These are phyloP conservation scores for Rubia occidens DNA, from an alignment of 305 asterid species.

Conservation along the genomic window DNA sequence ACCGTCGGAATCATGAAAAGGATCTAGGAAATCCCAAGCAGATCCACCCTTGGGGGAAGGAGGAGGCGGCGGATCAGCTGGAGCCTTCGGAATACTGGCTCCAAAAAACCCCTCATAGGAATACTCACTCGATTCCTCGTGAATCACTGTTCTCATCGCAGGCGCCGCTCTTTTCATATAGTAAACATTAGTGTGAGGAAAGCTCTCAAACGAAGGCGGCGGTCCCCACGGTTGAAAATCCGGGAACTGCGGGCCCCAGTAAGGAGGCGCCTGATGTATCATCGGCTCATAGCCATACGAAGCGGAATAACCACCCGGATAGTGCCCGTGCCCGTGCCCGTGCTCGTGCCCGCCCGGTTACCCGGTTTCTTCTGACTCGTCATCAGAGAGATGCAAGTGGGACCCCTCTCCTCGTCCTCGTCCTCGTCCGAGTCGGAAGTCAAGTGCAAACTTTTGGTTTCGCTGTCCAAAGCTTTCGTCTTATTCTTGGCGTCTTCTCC, in stretches of 20 bases:
- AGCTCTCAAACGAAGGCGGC: conserved; percentile 11
- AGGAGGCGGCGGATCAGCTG: conserved; percentile 67
- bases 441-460: conserved; percentile 11
- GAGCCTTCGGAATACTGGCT: conserved; percentile 9
- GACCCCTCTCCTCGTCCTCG: conserved; percentile 33
- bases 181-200: conserved; percentile 32
- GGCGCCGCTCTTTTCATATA: conserved; percentile 78
- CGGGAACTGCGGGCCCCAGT: conserved; percentile 26
- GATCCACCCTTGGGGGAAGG: conserved; percentile 60
- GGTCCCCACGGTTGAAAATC: conserved; percentile 20
- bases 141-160: conserved; percentile 55
- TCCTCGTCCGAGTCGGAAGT: conserved; percentile 22
- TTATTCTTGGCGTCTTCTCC: background rate
- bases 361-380: conserved; percentile 27
- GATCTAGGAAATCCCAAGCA: conserved; percentile 69
- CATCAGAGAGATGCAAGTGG: conserved; percentile 47
- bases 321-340: background rate
- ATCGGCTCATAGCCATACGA: conserved; percentile 30
- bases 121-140: conserved; percentile 45
- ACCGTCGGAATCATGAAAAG: conserved; percentile 48
- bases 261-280: conserved; percentile 25
- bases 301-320: conserved; percentile 9
- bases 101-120: conserved; percentile 43
- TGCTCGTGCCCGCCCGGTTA: background rate
- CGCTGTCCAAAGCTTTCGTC: conserved; percentile 1